Conservation (phyloP, 208 protist genomes). For the Trypanosomatidae sp. region DNA sequence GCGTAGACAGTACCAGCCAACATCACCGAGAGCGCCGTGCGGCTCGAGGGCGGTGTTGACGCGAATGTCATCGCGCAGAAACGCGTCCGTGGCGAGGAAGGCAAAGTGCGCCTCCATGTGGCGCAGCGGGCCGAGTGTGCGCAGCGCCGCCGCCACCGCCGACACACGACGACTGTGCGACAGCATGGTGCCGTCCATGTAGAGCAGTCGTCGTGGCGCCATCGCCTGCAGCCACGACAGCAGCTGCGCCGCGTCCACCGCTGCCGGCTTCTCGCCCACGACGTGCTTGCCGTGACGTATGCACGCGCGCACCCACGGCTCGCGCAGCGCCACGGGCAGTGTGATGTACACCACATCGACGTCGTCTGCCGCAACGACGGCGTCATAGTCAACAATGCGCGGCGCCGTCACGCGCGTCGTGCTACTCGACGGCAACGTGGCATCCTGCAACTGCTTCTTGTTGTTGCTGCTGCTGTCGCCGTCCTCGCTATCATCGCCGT, state of each 20-base stretch:
- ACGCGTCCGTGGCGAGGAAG: conserved; percentile 8
- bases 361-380: conserved; percentile 7
- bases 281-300: conserved; percentile 41
- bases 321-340: conserved; percentile 18
- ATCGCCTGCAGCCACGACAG: conserved; percentile 33
- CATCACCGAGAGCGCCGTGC: conserved; percentile 31
- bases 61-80: conserved; percentile 24
- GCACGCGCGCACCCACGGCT: conserved; percentile 28
- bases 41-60: conserved; percentile 29
- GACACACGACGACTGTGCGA: conserved; percentile 24
- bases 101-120: conserved; percentile 23
- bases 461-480: too few species aligned
- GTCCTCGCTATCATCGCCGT: too few species aligned
- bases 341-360: conserved; percentile 31
- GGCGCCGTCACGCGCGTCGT: too few species aligned
- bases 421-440: too few species aligned
- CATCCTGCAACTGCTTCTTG: too few species aligned
- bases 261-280: conserved; percentile 39
- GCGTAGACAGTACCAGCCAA: conserved; percentile 49
- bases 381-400: conserved; percentile 13
- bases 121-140: conserved; percentile 15
- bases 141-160: conserved; percentile 7
- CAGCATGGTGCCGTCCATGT: conserved; percentile 53
- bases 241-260: conserved; percentile 23
- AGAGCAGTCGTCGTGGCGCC: conserved; percentile 20